phyloP scores from a whole-genome alignment of 768 basidiomycete genomes.

The Phylloporus sp. region DNA sequence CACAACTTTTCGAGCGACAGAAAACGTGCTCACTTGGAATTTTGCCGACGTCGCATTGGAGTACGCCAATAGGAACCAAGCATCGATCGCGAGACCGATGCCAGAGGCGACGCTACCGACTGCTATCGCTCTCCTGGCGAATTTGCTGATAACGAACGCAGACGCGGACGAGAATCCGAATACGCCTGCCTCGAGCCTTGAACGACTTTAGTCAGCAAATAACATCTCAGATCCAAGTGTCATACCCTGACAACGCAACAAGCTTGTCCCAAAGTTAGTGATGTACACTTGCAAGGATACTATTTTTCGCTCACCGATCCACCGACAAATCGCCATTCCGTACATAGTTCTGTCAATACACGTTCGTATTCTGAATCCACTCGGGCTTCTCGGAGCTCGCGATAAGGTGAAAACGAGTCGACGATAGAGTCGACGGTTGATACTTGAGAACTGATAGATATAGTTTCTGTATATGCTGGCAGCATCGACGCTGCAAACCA shows the following conservation, averaged over 20 bases:
- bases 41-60: slow-evolving; percentile 47
- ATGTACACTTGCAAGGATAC: background rate
- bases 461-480: slow-evolving; percentile 43
- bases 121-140: slow-evolving; percentile 51
- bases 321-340: slow-evolving; percentile 67
- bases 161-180: slow-evolving; percentile 58
- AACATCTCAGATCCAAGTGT: background rate
- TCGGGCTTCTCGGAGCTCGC: slow-evolving; percentile 42
- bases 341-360: slow-evolving; percentile 44
- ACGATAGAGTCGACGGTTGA: slow-evolving; percentile 38
- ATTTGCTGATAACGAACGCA: slow-evolving; percentile 44
- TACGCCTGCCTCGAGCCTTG: slow-evolving; percentile 49
- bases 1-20: background rate
- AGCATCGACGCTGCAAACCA: slow-evolving; percentile 39
- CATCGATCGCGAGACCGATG: slow-evolving; percentile 58
- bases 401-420: slow-evolving; percentile 53
- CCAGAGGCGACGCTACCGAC: slow-evolving; percentile 58
- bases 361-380: slow-evolving; percentile 48
- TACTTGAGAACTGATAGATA: slow-evolving; percentile 26
- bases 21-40: slow-evolving; percentile 45
- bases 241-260: slow-evolving; percentile 57
- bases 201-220: background rate
- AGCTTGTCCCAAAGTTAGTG: slow-evolving; percentile 37
- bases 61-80: slow-evolving; percentile 67
- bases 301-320: slow-evolving; percentile 46